These are phyloP conservation scores for Physcia stellaris DNA, from an alignment of 495 filamentous ascomycete genomes.

Conservation along the genomic window DNA sequence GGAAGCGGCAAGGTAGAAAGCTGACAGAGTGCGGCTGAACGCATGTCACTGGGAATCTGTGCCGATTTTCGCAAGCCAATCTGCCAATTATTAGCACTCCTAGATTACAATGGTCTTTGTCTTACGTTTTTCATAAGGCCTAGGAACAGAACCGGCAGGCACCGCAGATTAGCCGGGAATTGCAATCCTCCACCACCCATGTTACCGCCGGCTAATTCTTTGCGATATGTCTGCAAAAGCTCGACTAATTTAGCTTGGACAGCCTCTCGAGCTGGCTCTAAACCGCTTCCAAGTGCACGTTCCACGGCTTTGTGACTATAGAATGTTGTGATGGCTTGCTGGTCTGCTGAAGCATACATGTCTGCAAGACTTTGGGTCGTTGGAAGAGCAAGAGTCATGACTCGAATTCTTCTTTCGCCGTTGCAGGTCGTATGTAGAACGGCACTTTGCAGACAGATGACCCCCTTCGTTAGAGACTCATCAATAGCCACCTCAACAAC, in stretches of 20 bases:
- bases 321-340: constrained; percentile 81
- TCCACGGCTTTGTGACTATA: constrained; percentile 98
- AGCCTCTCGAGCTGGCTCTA: constrained; percentile 82
- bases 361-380: constrained; percentile 84
- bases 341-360: constrained; percentile 88
- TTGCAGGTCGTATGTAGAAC: constrained; percentile 97
- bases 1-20: constrained; percentile 86
- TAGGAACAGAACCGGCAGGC: constrained; percentile 77
- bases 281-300: constrained; percentile 65
- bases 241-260: constrained; percentile 86
- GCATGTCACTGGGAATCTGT: constrained; percentile 91
- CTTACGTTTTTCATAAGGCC: constrained; percentile 86
- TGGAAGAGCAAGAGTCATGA: constrained; percentile 84
- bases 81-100: constrained; percentile 28
- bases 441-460: constrained; percentile 90
- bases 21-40: constrained; percentile 83
- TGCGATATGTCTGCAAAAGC: constrained; percentile 85
- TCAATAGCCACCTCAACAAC: constrained; percentile 99
- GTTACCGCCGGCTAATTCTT: constrained; percentile 90
- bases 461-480: constrained; percentile 82
- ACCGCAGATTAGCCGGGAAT: constrained; percentile 84
- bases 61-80: constrained; percentile 89
- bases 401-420: constrained; percentile 84
- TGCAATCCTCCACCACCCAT: constrained; percentile 86
- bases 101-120: constrained; percentile 1